Percentiles rank a stretch among this genome's conserved stretches.
These are phyloP conservation scores for Dendrocalamus latiflorus DNA, from an alignment of 202 grass and related monocot genomes.

Conservation along the genomic window DNA sequence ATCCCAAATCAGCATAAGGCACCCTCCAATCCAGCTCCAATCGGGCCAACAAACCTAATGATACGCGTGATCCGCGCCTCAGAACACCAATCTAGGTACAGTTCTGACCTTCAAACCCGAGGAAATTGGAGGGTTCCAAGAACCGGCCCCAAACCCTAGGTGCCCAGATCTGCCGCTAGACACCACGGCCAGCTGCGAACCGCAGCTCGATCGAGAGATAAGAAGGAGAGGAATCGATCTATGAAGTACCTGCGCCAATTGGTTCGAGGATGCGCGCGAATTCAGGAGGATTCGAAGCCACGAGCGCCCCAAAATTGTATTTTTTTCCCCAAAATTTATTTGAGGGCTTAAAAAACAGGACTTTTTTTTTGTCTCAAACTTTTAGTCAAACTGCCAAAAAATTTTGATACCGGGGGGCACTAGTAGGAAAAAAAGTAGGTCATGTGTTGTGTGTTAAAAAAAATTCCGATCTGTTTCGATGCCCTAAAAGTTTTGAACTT, in stretches of 20 bases:
- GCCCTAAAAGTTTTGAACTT: slow-evolving; percentile 44
- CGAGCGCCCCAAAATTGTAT: slow-evolving; percentile 12
- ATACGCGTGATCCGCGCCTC: slow-evolving; percentile 27
- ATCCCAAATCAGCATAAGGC: background rate
- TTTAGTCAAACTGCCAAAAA: slow-evolving; percentile 43
- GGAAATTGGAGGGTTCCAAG: background rate
- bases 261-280: background rate
- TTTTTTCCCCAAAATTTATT: slow-evolving; percentile 27
- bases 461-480: slow-evolving; percentile 25
- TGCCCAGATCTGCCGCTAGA: slow-evolving; percentile 26
- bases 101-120: background rate
- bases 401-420: slow-evolving; percentile 23
- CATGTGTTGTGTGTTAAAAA: slow-evolving; percentile 40
- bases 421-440: slow-evolving; percentile 43
- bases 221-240: background rate
- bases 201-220: slow-evolving; percentile 20
- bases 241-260: slow-evolving; percentile 21
- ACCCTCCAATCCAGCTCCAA: slow-evolving; percentile 19
- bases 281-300: slow-evolving; percentile 21
- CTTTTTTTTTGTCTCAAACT: slow-evolving; percentile 44
- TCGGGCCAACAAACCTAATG: slow-evolving; percentile 7
- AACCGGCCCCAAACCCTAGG: slow-evolving; percentile 27
- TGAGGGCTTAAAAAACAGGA: slow-evolving; percentile 30
- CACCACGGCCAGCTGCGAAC: slow-evolving; percentile 28
- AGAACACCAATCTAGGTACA: background rate